These are phyloP conservation scores for Gossypium davidsonii DNA, from an alignment of 441 rosid genomes.

Conservation along the genomic window DNA sequence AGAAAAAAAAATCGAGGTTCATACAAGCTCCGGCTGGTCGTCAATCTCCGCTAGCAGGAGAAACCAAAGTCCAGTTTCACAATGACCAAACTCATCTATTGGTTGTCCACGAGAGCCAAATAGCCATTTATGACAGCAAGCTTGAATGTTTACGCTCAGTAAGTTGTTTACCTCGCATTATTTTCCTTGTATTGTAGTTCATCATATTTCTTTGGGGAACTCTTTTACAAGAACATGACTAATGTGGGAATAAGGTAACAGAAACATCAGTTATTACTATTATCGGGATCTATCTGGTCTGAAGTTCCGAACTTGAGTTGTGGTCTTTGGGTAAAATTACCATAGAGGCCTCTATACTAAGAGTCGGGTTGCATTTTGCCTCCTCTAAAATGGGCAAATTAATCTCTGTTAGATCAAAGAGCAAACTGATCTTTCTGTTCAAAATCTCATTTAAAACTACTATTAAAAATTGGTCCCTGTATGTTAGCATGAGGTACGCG, in stretches of 20 bases:
- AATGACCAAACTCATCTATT: conserved; percentile 58
- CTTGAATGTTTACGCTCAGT: conserved; percentile 50
- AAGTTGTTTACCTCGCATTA: conserved; percentile 22
- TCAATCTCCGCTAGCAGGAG: conserved; percentile 49
- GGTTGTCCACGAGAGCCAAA: conserved; percentile 65
- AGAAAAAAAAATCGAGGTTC: conserved; percentile 55
- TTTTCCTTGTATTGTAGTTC: background rate
- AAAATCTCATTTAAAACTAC: too few relatives aligned
- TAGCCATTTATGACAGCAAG: conserved; percentile 58
- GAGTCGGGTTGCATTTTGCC: too few relatives aligned
- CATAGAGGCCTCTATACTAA: too few relatives aligned
- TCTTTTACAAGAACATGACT: background rate
- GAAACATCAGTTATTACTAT: background rate
- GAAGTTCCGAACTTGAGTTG: background rate
- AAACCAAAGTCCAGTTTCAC: conserved; percentile 70
- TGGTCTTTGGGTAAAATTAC: background rate
- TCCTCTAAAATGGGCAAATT: too few relatives aligned
- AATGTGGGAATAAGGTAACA: background rate
- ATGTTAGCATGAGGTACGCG: too few relatives aligned
- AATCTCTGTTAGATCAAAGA: too few relatives aligned
- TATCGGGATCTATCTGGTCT: background rate
- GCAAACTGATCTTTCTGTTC: too few relatives aligned
- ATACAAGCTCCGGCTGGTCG: conserved; percentile 54
- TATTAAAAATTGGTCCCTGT: too few relatives aligned
- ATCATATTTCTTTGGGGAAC: background rate